Evolutionary conservation across 108 stramenopile genomes (phyloP), one percentile per base, ranked within the genome.

Genomic region (Schizochytrium sp.): DNA sequence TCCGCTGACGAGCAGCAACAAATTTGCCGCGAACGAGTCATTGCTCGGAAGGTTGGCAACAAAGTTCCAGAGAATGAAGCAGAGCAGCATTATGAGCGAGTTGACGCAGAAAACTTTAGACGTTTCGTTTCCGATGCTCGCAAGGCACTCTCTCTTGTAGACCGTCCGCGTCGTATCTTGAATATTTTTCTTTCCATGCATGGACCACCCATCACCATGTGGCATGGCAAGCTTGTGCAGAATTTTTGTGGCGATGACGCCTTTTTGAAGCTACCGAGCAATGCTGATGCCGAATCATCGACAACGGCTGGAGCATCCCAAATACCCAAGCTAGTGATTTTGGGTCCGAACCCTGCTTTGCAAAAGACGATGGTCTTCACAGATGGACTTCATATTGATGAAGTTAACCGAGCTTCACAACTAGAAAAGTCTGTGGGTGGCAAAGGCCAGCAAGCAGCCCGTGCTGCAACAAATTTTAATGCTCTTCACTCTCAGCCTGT

Each of bases 271-370:
- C 64, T 44, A 44, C 64, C 57, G 57, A 10, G 57, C 57, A 17
- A 17, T 58, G 57, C 28, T 2, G 59, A 60, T 60, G 19, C 59
- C 2, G 59, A 60, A n/a, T 2, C 59, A n/a, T 17, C 59, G 28
- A 28, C 28, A 28, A 28, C 28, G 28, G 28, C 28, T 28, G 28
- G 28, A 28, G 28, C 28, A 28, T 28, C 28, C 28, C 28, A 28
- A 28, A 28, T 28, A 17, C 64, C 64, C 64, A 57, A 45, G 3
- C 59, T 88, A 19, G 57, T 88, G 8, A 47, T 88, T 17, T 38
- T 88, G n/a, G 88, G 88, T 3, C 88, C 58, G 60, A 88, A 88
- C 88, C 61, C 88, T n/a, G 88, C 88, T 19, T 45, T 88, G 88
- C 88, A 88, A 46, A 61, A 61, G 60, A 44, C 42, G 38, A 17